These are phyloP conservation scores for Filosporella fistucella DNA, from an alignment of 495 filamentous ascomycete genomes.

Conservation along the genomic window DNA sequence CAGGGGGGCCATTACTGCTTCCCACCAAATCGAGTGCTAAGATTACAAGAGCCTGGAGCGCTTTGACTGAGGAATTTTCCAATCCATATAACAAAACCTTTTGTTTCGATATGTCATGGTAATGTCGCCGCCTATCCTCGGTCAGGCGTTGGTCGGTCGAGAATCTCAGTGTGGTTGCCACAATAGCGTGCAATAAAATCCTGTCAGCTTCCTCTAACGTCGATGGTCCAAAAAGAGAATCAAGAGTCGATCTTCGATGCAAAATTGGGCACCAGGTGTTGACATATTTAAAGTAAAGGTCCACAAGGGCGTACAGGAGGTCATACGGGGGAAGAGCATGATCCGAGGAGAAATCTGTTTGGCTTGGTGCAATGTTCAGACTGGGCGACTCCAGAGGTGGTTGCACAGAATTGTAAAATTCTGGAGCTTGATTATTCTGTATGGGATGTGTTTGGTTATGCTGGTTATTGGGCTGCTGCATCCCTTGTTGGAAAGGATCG, in stretches of 20 bases:
- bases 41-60: slow-evolving; percentile 80
- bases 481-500: slow-evolving; percentile 20
- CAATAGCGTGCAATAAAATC: slow-evolving; percentile 80
- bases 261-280: slow-evolving; percentile 88
- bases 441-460: slow-evolving; percentile 10
- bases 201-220: slow-evolving; percentile 70
- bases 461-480: slow-evolving; percentile 13
- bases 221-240: slow-evolving; percentile 74
- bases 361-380: slow-evolving; percentile 30
- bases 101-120: slow-evolving; percentile 76
- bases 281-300: slow-evolving; percentile 87
- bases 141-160: slow-evolving; percentile 70
- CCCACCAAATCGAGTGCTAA: slow-evolving; percentile 34
- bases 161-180: slow-evolving; percentile 79
- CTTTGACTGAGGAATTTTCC: slow-evolving; percentile 83
- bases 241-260: slow-evolving; percentile 72
- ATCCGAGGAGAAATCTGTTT: slow-evolving; percentile 40
- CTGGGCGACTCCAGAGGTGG: slow-evolving; percentile 40
- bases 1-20: slow-evolving; percentile 63
- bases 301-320: slow-evolving; percentile 72
- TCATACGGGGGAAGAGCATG: slow-evolving; percentile 83
- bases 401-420: slow-evolving; percentile 37
- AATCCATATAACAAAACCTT: slow-evolving; percentile 73
- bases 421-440: slow-evolving; percentile 18
- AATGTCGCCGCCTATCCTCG: slow-evolving; percentile 62